These are phyloP conservation scores for Boletus mariae DNA, from an alignment of 1,284 basidiomycete genomes.

Conservation along the genomic window DNA sequence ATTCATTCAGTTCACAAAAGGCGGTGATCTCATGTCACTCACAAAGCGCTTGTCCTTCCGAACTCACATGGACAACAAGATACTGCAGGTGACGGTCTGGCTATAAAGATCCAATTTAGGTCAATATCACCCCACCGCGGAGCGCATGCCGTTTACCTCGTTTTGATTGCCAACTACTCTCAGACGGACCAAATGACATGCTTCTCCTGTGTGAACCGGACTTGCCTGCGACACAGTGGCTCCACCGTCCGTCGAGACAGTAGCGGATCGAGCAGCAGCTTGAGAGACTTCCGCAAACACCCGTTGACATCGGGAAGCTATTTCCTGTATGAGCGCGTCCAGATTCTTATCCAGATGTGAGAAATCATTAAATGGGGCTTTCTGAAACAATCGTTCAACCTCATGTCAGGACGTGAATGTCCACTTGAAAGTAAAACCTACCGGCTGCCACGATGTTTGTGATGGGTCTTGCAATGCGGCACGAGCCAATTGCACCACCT, in stretches of 20 bases:
- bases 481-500: slow-evolving; percentile 46
- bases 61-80: slow-evolving; percentile 38
- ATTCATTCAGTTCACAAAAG: slow-evolving; percentile 37
- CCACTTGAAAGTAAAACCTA: slow-evolving; percentile 34
- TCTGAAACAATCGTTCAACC: slow-evolving; percentile 39
- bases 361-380: slow-evolving; percentile 45
- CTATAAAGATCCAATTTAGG: slow-evolving; percentile 33
- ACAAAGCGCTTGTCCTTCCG: slow-evolving; percentile 27
- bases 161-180: slow-evolving; percentile 43
- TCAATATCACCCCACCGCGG: slow-evolving; percentile 28
- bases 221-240: slow-evolving; percentile 27
- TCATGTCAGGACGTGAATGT: slow-evolving; percentile 22
- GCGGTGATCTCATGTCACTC: slow-evolving; percentile 26
- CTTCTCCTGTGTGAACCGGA: slow-evolving; percentile 23
- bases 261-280: slow-evolving; percentile 60
- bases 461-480: slow-evolving; percentile 43
- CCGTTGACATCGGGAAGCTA: slow-evolving; percentile 56
- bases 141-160: slow-evolving; percentile 42
- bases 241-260: slow-evolving; percentile 38
- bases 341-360: slow-evolving; percentile 67
- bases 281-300: slow-evolving; percentile 62
- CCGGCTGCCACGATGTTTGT: slow-evolving; percentile 43
- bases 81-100: slow-evolving; percentile 43
- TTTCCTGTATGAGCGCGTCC: slow-evolving; percentile 57
- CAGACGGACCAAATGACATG: slow-evolving; percentile 46